These are phyloP conservation scores for Didymella sp. DNA, from an alignment of 2,329 filamentous ascomycete genomes.

Conservation along the genomic window DNA sequence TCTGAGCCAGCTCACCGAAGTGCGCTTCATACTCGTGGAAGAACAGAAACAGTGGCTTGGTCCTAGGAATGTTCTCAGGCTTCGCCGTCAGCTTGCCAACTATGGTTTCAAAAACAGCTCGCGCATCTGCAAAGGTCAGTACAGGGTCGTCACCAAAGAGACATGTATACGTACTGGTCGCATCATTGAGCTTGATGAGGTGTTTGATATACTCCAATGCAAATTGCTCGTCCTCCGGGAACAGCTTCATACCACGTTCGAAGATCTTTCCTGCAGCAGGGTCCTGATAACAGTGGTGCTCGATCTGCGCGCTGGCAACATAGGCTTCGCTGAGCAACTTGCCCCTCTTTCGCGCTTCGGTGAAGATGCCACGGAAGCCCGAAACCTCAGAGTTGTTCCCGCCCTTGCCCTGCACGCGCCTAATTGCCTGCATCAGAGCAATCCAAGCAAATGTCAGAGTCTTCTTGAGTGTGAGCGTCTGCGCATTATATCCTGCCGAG, in stretches of 20 bases:
- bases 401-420: conserved; percentile 85
- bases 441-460: conserved; percentile 96
- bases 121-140: conserved; percentile 69
- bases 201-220: conserved; percentile 97
- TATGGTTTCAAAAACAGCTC: conserved; percentile 94
- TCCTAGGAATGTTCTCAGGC: conserved; percentile 73
- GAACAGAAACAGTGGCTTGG: conserved; percentile 86
- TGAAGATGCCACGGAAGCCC: conserved; percentile 87
- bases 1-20: conserved; percentile 90
- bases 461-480: conserved; percentile 78
- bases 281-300: conserved; percentile 96
- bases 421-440: conserved; percentile 89
- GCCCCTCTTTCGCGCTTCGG: conserved; percentile 84
- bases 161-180: conserved; percentile 74
- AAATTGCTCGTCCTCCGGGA: conserved; percentile 91
- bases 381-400: conserved; percentile 65
- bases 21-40: conserved; percentile 96
- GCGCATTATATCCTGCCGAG: conserved; percentile 71
- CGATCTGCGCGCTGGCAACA: conserved; percentile 88
- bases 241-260: conserved; percentile 89
- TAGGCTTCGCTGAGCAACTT: conserved; percentile 94
- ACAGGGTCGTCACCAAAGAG: not conserved
- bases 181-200: conserved; percentile 87
- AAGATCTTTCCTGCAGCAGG: conserved; percentile 93
- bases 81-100: conserved; percentile 82